These are phyloP conservation scores for Starmerella tilneyi DNA, from an alignment of 805 yeast genomes.

Conservation along the genomic window DNA sequence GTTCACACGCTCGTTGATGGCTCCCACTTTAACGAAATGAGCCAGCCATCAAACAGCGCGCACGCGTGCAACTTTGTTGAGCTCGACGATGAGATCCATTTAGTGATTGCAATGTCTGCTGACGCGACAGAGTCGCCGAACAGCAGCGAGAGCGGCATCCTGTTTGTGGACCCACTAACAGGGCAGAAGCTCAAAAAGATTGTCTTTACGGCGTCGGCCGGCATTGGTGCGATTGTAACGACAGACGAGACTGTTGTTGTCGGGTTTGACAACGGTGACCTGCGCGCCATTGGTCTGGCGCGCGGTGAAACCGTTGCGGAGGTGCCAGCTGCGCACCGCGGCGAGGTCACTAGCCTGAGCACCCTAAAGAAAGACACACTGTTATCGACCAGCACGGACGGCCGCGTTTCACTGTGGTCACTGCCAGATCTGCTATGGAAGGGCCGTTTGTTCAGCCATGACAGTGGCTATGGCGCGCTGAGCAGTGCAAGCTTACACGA, in stretches of 20 bases:
- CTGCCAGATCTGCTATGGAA: slow-evolving; percentile 23
- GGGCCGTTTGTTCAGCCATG: slow-evolving; percentile 25
- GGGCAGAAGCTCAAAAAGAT: slow-evolving; percentile 21
- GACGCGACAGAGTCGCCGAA: slow-evolving; percentile 9
- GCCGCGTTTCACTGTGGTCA: slow-evolving; percentile 27
- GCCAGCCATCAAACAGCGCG: slow-evolving; percentile 8
- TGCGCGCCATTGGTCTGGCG: slow-evolving; percentile 19
- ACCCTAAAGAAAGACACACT: slow-evolving; percentile 4
- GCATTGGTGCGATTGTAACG: slow-evolving; percentile 12
- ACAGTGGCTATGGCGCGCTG: slow-evolving; percentile 23
- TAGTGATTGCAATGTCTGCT: slow-evolving; percentile 14
- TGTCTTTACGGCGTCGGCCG: slow-evolving; percentile 10
- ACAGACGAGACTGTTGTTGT: slow-evolving; percentile 16
- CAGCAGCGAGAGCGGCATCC: slow-evolving; percentile 13
- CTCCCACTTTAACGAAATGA: not conserved
- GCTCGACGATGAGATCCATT: slow-evolving; percentile 12
- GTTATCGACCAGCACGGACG: slow-evolving; percentile 25
- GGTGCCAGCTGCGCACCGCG: slow-evolving; percentile 23
- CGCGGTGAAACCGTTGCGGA: slow-evolving; percentile 23
- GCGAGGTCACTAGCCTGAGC: slow-evolving; percentile 18
- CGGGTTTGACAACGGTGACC: slow-evolving; percentile 23
- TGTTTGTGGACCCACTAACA: slow-evolving; percentile 21
- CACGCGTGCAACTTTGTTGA: slow-evolving; percentile 15
- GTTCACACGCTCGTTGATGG: slow-evolving; percentile 11
- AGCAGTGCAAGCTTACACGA: slow-evolving; percentile 12